Conservation (phyloP, 2,329 filamentous ascomycete genomes). For the Fusarium algeriense region DNA sequence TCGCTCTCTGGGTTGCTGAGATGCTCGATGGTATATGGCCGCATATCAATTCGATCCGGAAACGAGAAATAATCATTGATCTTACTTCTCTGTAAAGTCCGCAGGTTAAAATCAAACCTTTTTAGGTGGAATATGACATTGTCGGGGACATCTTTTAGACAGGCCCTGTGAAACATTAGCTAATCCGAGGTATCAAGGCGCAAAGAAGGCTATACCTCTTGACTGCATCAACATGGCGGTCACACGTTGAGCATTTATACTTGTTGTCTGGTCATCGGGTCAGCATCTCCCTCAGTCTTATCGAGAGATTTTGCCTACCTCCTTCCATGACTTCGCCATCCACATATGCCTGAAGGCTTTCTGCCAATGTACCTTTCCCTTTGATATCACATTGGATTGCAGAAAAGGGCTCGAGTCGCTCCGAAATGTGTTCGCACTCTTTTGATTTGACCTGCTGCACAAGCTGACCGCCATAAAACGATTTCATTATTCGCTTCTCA, state of each 20-base stretch:
- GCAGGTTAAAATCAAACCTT: constrained; percentile 84
- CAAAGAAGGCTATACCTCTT: constrained; percentile 70
- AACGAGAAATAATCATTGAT: constrained; percentile 97
- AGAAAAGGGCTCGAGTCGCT: constrained; percentile 89
- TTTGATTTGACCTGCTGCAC: constrained; percentile 97
- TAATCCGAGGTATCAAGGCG: background rate
- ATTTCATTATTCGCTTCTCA: constrained; percentile 79
- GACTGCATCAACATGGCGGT: constrained; percentile 90
- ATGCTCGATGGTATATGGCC: constrained; percentile 88
- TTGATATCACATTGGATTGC: constrained; percentile 97
- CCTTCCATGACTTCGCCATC: constrained; percentile 97
- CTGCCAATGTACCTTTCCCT: constrained; percentile 83
- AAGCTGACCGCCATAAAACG: constrained; percentile 90
- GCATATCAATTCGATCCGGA: constrained; percentile 85
- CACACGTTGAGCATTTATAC: constrained; percentile 94
- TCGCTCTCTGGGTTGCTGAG: constrained; percentile 72
- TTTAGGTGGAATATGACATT: constrained; percentile 97
- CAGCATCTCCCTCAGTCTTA: constrained; percentile 1
- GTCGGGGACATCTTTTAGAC: constrained; percentile 91
- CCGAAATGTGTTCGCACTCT: constrained; percentile 93
- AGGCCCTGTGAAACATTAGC: constrained; percentile 69
- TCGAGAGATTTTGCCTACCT: constrained; percentile 58
- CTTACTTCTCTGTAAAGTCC: constrained; percentile 84
- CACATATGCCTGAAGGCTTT: constrained; percentile 94
- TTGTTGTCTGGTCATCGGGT: constrained; percentile 79